phyloP scores from a whole-genome alignment of 768 basidiomycete genomes.

The Gyrodon lividus region DNA sequence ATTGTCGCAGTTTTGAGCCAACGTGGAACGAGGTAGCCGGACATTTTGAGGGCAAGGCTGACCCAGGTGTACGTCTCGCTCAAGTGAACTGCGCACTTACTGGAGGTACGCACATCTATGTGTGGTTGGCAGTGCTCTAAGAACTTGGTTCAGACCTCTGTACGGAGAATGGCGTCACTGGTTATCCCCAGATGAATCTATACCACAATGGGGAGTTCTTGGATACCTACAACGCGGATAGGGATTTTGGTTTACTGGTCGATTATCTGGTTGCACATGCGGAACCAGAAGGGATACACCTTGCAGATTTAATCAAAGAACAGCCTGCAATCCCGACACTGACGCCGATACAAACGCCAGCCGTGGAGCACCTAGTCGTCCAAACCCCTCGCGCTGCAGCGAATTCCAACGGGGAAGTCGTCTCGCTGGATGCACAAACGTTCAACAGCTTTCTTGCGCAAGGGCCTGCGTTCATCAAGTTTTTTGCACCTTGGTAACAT shows the following conservation, averaged over 20 bases:
- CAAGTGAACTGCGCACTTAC: slow-evolving; percentile 80
- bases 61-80: slow-evolving; percentile 55
- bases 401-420: slow-evolving; percentile 28
- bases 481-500: slow-evolving; percentile 84
- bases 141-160: slow-evolving; percentile 64
- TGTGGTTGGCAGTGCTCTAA: neutral
- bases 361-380: slow-evolving; percentile 12
- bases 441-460: slow-evolving; percentile 41
- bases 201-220: slow-evolving; percentile 65
- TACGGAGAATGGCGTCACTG: slow-evolving; percentile 58
- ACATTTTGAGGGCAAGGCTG: slow-evolving; percentile 43
- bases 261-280: slow-evolving; percentile 52
- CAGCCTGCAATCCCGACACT: neutral
- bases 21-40: slow-evolving; percentile 74
- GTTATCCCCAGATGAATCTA: slow-evolving; percentile 76
- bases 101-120: slow-evolving; percentile 54
- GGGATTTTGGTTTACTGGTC: slow-evolving; percentile 54
- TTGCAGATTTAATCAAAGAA: slow-evolving; percentile 4
- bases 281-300: slow-evolving; percentile 20
- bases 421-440: slow-evolving; percentile 27
- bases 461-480: slow-evolving; percentile 68
- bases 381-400: slow-evolving; percentile 11
- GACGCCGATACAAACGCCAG: slow-evolving; percentile 19
- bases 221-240: slow-evolving; percentile 52
- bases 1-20: slow-evolving; percentile 77